Evolutionary conservation across 805 yeast species (phyloP).

Genomic region (Cyberlindnera meyerae): DNA sequence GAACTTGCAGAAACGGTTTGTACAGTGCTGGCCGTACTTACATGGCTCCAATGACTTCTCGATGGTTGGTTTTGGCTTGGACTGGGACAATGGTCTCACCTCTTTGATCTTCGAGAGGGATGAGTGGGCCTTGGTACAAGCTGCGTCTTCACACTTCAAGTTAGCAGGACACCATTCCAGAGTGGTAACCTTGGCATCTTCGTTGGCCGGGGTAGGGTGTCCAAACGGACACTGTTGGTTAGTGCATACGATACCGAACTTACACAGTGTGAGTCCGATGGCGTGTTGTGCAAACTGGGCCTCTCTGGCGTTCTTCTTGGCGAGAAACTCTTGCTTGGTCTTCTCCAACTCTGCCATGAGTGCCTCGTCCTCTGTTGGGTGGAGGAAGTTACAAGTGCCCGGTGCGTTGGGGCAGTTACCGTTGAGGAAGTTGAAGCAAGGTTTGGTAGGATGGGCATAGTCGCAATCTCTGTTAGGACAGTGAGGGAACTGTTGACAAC

Average conservation of each 20-base stretch:
- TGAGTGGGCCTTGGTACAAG: conserved; percentile 77
- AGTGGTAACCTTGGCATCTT: conserved; percentile 60
- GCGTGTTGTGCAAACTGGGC: conserved; percentile 28
- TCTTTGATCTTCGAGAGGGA: conserved; percentile 53
- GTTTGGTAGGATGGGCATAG: conserved; percentile 75
- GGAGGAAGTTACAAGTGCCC: conserved; percentile 79
- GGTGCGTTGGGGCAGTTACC: conserved; percentile 66
- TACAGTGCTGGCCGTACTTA: conserved; percentile 71
- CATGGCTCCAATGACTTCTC: conserved; percentile 74
- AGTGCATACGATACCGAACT: conserved; percentile 69
- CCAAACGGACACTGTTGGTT: conserved; percentile 83
- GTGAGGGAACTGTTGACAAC: conserved; percentile 69
- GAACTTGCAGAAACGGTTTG: conserved; percentile 71
- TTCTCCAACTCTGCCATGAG: conserved; percentile 64
- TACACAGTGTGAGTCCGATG: conserved; percentile 60
- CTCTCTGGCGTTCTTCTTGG: conserved; percentile 31
- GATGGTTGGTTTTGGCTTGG: conserved; percentile 15
- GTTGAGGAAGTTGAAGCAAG: conserved; percentile 63
- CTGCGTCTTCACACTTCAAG: conserved; percentile 53
- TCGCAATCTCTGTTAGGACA: conserved; percentile 66
- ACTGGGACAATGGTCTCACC: conserved; percentile 27
- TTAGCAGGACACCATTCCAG: conserved; percentile 76
- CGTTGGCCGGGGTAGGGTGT: conserved; percentile 86
- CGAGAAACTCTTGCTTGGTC: conserved; percentile 47
- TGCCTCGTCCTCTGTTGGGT: conserved; percentile 79